phyloP scores from a whole-genome alignment of 106 monocot genomes.

The Dendrobium huoshanense region DNA sequence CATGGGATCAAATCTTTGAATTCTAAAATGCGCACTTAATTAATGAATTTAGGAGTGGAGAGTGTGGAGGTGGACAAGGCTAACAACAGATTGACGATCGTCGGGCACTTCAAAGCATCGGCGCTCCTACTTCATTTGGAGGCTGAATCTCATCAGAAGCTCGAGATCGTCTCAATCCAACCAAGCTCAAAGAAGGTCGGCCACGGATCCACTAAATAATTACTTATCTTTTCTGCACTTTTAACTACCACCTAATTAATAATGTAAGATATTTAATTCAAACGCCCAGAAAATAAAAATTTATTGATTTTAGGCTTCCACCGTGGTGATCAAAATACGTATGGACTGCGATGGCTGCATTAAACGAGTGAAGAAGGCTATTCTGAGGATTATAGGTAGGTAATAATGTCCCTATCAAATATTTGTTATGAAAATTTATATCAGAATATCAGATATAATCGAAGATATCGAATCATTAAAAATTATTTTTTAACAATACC shows the following conservation, averaged over 20 bases:
- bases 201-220: too few relatives aligned
- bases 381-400: constrained; percentile 38
- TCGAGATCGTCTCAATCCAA: constrained; percentile 47
- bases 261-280: too few relatives aligned
- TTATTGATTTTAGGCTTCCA: not conserved
- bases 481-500: too few relatives aligned
- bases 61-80: constrained; percentile 19
- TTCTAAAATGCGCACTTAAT: not conserved
- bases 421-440: too few relatives aligned
- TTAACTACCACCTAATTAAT: too few relatives aligned
- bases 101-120: constrained; percentile 56
- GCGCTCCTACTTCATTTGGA: constrained; percentile 42
- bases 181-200: not conserved
- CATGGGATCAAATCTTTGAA: not conserved
- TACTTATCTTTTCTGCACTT: too few relatives aligned
- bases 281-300: too few relatives aligned
- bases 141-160: constrained; percentile 46
- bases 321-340: constrained; percentile 41
- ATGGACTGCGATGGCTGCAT: constrained; percentile 71
- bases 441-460: too few relatives aligned
- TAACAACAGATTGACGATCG: constrained; percentile 40
- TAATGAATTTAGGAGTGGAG: constrained; percentile 35
- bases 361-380: constrained; percentile 28
- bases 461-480: too few relatives aligned
- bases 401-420: too few relatives aligned